A percentile compares a stretch with the other conserved stretches of the same genome.
Evolutionary conservation across 176 grass and related monocot species (phyloP).

Genomic region (Oryza meridionalis): DNA sequence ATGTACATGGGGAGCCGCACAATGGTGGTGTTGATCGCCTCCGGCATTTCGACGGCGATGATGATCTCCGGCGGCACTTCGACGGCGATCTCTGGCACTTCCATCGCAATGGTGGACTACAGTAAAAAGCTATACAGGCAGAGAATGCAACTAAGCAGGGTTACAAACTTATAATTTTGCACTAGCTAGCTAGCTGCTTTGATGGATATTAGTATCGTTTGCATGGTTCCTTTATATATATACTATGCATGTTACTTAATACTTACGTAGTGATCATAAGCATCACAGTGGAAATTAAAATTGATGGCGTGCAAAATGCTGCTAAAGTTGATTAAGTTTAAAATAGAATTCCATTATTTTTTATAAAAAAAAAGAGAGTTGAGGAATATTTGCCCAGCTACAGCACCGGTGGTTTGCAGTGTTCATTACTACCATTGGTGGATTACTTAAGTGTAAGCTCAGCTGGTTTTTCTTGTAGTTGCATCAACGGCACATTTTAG

Average conservation of each 20-base stretch:
- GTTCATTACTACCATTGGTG: background rate
- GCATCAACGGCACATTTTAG: background rate
- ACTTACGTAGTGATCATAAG: background rate
- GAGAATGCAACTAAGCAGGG: too few species aligned
- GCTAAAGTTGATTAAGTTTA: too few species aligned
- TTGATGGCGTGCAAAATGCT: background rate
- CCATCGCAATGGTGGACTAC: too few species aligned
- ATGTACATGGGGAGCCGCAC: background rate
- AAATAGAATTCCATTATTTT: too few species aligned
- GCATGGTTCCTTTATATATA: too few species aligned
- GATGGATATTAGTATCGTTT: background rate
- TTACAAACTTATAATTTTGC: too few species aligned
- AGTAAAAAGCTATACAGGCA: too few species aligned
- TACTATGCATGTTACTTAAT: too few species aligned
- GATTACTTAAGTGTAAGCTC: background rate
- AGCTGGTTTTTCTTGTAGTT: background rate
- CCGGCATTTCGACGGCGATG: too few species aligned
- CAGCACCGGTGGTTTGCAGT: background rate
- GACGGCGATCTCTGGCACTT: too few species aligned
- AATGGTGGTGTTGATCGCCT: background rate
- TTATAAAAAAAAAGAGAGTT: background rate
- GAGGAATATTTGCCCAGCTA: background rate
- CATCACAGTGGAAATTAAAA: background rate
- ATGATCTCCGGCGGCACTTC: too few species aligned
- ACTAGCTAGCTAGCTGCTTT: too few species aligned